A percentile compares a stretch with the other conserved stretches of the same genome.
phyloP scores from a whole-genome alignment of 345 rosid genomes.

The Gossypium anomalum region DNA sequence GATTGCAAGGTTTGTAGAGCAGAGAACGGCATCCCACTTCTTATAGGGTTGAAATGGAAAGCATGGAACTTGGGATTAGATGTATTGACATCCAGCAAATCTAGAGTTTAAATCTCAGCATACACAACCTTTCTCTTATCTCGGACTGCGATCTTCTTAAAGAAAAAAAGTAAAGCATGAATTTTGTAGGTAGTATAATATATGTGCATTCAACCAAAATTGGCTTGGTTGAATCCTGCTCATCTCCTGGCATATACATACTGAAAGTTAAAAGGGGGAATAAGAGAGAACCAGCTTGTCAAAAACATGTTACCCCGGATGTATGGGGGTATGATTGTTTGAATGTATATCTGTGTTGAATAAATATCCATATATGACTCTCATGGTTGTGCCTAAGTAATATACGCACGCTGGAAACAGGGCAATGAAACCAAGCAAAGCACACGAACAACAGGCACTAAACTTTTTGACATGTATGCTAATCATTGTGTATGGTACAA shows the following conservation, averaged over 20 bases:
- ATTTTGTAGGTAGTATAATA: no score
- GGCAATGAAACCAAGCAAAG: not conserved
- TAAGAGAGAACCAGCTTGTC: no score
- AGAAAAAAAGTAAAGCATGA: no score
- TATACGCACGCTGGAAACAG: not conserved
- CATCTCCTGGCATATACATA: not conserved
- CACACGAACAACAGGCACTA: no score
- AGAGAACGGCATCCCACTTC: not conserved
- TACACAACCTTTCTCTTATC: not conserved
- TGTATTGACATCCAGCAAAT: not conserved
- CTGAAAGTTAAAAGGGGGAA: not conserved
- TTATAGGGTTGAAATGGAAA: not conserved
- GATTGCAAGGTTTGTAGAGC: not conserved
- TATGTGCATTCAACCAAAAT: slow-evolving; percentile 6
- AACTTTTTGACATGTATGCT: not conserved
- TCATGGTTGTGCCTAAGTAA: no score
- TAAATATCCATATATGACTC: no score
- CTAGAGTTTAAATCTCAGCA: not conserved
- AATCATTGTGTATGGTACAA: not conserved
- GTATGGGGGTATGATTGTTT: no score
- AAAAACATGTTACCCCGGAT: no score
- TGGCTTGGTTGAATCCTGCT: not conserved
- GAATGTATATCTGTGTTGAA: no score
- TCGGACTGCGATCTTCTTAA: no score
- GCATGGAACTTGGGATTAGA: not conserved